Base-by-base conservation (phyloP, 2,329 filamentous ascomycete genomes). In the Celoporthe dispersa region DNA sequence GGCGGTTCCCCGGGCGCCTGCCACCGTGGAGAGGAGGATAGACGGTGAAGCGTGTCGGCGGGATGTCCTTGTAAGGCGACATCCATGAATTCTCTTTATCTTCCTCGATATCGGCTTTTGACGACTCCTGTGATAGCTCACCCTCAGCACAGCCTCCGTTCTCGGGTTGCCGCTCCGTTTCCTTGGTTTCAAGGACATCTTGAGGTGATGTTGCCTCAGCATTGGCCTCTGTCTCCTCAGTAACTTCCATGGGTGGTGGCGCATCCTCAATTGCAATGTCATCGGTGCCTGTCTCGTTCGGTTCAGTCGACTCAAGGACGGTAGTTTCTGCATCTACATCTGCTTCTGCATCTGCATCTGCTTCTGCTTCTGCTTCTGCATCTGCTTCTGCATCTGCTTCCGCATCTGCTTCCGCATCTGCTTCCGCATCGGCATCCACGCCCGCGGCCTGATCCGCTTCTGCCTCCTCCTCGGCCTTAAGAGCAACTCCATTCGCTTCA, bases 11-110 rank as follows among this genome's bases (percentile, higher is more conserved):
- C 22, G 80, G 77, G 8, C 87, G 83, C 31, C 87, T 84, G 66
- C 82, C 80, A 1, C 80, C 80, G 14, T 81, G 82, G 11, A 92
- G 81, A 0, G 91, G 88, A 11, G 93, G 93, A 75, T 92, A 95
- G 55, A 96, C 88, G 75, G 94, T 91, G 78, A 94, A 97, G 44
- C 93, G 88, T 1, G 84, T 89, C 0, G 89, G 83, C 2, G 92
- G 92, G 35, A 96, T 91, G 63, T 82, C 79, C 19, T 81, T 81
- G 75, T 90, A 89, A 2, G 82, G 77, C 3, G 78, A 74, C 14
- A 78, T 76, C 87, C 87, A 89, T 1, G 62, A 68, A 28, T 70
- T 72, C 33, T 72, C 68, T 33, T 70, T 72, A 55, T 80, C 76
- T 9, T 79, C 76, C 9, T 79, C 76, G 4, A 64, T 55, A 2